A percentile compares a stretch with the other conserved stretches of the same genome.
phyloP scores from a whole-genome alignment of 345 rosid species.

The Ceriops zippeliana region DNA sequence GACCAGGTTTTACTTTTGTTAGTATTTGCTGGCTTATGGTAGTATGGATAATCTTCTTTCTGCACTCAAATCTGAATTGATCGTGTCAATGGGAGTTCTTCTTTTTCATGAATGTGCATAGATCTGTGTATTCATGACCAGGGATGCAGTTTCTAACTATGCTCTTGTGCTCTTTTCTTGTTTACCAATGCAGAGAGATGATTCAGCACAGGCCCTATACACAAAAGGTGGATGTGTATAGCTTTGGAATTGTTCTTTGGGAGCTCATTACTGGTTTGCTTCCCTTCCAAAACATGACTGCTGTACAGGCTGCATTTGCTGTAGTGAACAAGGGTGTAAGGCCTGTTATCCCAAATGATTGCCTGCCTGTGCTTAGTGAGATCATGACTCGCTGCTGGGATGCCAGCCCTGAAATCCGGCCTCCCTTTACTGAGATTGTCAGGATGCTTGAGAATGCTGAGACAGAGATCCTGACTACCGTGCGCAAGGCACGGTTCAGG shows the following conservation, averaged over 20 bases:
- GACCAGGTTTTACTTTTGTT: not conserved
- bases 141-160: not conserved
- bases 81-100: not conserved
- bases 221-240: constrained; percentile 31
- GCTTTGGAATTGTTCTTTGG: constrained; percentile 34
- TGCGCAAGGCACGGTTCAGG: constrained; percentile 33
- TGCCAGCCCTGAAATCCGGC: constrained; percentile 26
- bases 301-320: constrained; percentile 35
- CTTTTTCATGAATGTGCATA: not conserved
- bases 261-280: constrained; percentile 29
- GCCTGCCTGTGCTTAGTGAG: constrained; percentile 25
- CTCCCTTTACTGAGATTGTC: constrained; percentile 23
- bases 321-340: constrained; percentile 32
- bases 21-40: not conserved
- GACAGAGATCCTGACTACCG: constrained; percentile 26
- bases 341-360: constrained; percentile 25
- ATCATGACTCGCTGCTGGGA: constrained; percentile 35
- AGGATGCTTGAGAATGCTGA: constrained; percentile 32
- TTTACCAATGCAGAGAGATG: constrained; percentile 24
- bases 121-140: not conserved
- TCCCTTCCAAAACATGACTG: constrained; percentile 34
- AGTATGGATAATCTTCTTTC: not conserved
- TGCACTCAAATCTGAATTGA: not conserved
- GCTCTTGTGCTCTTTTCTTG: not conserved
- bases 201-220: constrained; percentile 32